phyloP scores from a whole-genome alignment of 495 filamentous ascomycete species.

The Clohesyomyces aquaticus region DNA sequence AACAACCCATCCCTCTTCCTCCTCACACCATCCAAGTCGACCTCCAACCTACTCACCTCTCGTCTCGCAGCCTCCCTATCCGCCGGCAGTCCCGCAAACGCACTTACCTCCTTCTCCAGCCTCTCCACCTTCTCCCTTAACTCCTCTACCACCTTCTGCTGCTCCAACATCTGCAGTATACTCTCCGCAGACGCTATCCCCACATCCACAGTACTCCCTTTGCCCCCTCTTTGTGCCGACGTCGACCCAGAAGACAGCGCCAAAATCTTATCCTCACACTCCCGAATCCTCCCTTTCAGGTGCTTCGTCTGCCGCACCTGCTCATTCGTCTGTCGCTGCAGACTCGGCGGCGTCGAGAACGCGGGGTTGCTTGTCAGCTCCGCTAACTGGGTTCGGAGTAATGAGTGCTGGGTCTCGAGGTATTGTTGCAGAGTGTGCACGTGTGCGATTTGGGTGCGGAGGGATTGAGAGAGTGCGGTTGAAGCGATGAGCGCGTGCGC shows the following conservation, averaged over 20 bases:
- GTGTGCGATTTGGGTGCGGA: constrained; percentile 30
- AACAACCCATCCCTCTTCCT: constrained; percentile 69
- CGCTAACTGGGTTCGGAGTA: constrained; percentile 27
- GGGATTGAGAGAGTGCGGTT: constrained; percentile 24
- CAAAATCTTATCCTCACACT: constrained; percentile 33
- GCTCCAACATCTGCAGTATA: constrained; percentile 61
- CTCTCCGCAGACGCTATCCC: constrained; percentile 45
- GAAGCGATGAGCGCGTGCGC: constrained; percentile 36
- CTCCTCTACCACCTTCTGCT: constrained; percentile 57
- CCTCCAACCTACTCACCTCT: constrained; percentile 66
- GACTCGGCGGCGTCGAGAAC: constrained; percentile 21
- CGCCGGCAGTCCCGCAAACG: constrained; percentile 70
- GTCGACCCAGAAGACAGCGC: constrained; percentile 9
- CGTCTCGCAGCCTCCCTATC: constrained; percentile 67
- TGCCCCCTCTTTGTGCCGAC: constrained; percentile 30
- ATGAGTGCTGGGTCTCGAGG: constrained; percentile 28
- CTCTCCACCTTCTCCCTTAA: constrained; percentile 57
- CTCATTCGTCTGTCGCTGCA: constrained; percentile 34
- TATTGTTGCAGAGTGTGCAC: constrained; percentile 30
- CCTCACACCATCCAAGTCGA: constrained; percentile 61
- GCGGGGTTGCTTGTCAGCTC: constrained; percentile 30
- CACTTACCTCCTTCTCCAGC: constrained; percentile 60
- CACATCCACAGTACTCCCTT: not conserved
- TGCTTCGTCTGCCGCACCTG: constrained; percentile 33
- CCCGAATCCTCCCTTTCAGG: constrained; percentile 32